Base-by-base conservation (phyloP, 2,329 filamentous ascomycete genomes). In the Colletotrichum nymphaeae region DNA sequence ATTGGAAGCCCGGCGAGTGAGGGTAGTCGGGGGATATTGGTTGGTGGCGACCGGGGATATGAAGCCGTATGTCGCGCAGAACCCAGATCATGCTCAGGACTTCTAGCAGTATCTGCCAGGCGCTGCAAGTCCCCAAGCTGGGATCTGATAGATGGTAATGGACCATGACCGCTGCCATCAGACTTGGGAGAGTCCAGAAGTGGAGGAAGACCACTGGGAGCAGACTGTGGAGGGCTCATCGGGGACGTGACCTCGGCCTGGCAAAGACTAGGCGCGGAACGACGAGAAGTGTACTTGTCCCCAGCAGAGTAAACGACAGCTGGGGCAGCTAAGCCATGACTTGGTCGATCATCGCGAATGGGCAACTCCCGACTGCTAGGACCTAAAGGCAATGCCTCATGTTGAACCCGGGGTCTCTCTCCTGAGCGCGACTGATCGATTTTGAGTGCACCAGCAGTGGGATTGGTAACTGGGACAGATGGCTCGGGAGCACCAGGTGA, bases 71-170 rank as follows among this genome's bases (percentile, higher is more conserved):
- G 79, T 76, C 73, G 59, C 76, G 76, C 49, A 76, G 78, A 16
- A 69, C 67, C 28, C n/a, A 78, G 32, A 14, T 83, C 83, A 57
- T 81, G 79, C 28, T 84, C 82, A 8, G 78, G 75, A n/a, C 76
- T 76, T 32, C 75, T 76, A n/a, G 75, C 76, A 8, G 75, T 76
- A n/a, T 83, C 80, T 42, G 79, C 74, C 3, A 79, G 78, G 22
- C 77, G 75, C 30, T 81, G 77, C 32, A 84, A 76, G 63, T 84
- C 82, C 19, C 81, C 81, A 12, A 85, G 75, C 12, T 82, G 81
- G 30, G 80, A 80, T 32, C 81, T 80, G 64, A 85, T 82, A 12
- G 84, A 84, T 3, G 84, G 84, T n/a, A 85, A 32, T 6, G 74
- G 78, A 46, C 70, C 80, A 37, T 81, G 83, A 24, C 80, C 78